Percentiles rank a stretch among this genome's conserved stretches.
These are phyloP conservation scores for Knoxia roxburghii DNA, from an alignment of 257 asterid genomes.

Conservation along the genomic window DNA sequence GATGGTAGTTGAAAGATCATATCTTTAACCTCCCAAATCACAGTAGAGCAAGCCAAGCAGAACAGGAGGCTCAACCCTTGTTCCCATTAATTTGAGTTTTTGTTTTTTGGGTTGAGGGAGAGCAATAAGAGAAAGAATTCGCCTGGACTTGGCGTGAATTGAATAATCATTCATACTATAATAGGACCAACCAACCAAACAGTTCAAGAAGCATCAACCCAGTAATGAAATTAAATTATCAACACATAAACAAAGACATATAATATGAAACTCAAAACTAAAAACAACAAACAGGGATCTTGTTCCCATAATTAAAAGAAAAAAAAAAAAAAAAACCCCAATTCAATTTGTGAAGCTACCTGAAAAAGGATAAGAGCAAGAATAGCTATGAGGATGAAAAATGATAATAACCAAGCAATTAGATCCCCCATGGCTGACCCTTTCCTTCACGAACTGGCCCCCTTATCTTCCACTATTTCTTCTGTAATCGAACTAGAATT, in stretches of 20 bases:
- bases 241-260: neutral
- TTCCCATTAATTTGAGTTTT: neutral
- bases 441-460: neutral
- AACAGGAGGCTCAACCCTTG: neutral
- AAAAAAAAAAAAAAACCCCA: neutral
- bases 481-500: neutral
- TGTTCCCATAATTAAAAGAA: neutral
- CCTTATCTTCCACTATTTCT: neutral
- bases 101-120: neutral
- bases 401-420: slow-evolving; percentile 65
- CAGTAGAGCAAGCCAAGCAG: neutral
- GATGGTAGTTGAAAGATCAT: neutral
- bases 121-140: neutral
- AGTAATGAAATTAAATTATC: neutral
- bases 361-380: slow-evolving; percentile 59
- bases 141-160: neutral
- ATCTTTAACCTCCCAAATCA: slow-evolving; percentile 8
- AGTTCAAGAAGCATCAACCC: neutral
- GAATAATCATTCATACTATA: neutral
- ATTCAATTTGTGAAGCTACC: slow-evolving; percentile 34
- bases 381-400: slow-evolving; percentile 52
- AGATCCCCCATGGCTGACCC: slow-evolving; percentile 50
- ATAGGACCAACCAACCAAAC: neutral
- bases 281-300: neutral
- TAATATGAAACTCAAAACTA: neutral